Base-by-base conservation (phyloP, 768 basidiomycete species). In the Hemileccinum rubropunctum region DNA sequence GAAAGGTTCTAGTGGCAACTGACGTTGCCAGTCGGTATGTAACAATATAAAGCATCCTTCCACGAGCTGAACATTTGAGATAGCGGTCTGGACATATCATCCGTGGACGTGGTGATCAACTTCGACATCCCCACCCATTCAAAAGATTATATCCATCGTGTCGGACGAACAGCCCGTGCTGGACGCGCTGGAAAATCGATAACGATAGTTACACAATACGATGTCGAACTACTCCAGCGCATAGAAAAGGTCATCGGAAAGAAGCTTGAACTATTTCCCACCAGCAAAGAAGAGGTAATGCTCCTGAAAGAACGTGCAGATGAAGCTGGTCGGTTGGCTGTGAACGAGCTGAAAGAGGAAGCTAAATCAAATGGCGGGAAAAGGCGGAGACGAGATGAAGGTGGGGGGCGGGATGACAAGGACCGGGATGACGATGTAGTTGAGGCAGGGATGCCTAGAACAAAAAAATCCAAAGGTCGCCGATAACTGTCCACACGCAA, bases 101-200 rank as follows among this genome's bases (percentile, higher is more conserved):
- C 87, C 23, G 97, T 99, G 34, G 97, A 99, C 63, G 75, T 95
- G 32, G 95, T 99, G 50, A 91, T 99, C 70, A 99, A 99, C 71
- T 99, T 91, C 67, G 95, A 97, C 68, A 88, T 98, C 55, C 97
- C 97, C 1, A 91, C 91, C 1, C 91, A 98, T 66, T 98, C 95
- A 14, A 98, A 99, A 74, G 97, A 98, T 68, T 99, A 99, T 70
- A 97, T 99, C 43, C 97, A 99, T 66, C 84, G 97, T 38, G 97
- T 99, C 10, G 97, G 97, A 34, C 83, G 97, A 49, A 99, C 97
- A 28, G 97, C 97, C 6, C 88, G 97, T 63, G 97, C 97, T 3
- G 97, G 97, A n/a, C 83, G 97, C 37, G 84, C 93, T 2, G 97
- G 97, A 38, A 98, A 98, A 73, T 86, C 91, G 1, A 89, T 99